These are phyloP conservation scores for Zizania latifolia DNA, from an alignment of 176 grass and related monocot species.

Conservation along the genomic window DNA sequence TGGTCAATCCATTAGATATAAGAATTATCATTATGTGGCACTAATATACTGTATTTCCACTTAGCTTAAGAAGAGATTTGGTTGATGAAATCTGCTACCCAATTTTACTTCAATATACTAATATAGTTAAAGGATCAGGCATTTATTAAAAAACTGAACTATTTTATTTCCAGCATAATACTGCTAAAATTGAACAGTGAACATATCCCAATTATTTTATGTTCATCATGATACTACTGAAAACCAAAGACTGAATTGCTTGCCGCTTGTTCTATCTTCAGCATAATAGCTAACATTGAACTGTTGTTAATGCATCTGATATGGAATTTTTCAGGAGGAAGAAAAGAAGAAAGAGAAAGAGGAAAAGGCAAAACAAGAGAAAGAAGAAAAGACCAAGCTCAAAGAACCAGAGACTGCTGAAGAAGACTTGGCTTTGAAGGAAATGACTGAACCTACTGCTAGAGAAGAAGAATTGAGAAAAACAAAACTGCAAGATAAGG, in stretches of 20 bases:
- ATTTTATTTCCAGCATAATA: background rate
- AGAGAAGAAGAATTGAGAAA: conserved; percentile 62
- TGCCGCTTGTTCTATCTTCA: conserved; percentile 15
- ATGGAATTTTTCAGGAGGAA: conserved; percentile 62
- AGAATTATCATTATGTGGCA: background rate
- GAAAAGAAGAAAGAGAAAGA: conserved; percentile 85
- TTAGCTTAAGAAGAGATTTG: background rate
- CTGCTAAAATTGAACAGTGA: background rate
- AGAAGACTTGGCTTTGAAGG: conserved; percentile 94
- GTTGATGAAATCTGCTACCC: background rate
- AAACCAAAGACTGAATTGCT: background rate
- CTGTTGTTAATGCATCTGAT: conserved; percentile 25
- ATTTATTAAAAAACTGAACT: background rate
- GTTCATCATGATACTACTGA: background rate
- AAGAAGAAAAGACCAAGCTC: conserved; percentile 40
- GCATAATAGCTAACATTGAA: background rate
- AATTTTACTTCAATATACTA: conserved; percentile 8
- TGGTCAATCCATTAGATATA: background rate
- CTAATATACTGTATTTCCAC: background rate
- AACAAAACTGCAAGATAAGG: conserved; percentile 58
- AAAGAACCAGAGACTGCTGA: conserved; percentile 41
- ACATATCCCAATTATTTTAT: background rate
- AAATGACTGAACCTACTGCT: conserved; percentile 83
- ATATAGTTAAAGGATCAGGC: background rate
- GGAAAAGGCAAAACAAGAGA: conserved; percentile 48